phyloP scores from a whole-genome alignment of 352 stramenopile genomes.

The Phytophthora fragariaefolia region DNA sequence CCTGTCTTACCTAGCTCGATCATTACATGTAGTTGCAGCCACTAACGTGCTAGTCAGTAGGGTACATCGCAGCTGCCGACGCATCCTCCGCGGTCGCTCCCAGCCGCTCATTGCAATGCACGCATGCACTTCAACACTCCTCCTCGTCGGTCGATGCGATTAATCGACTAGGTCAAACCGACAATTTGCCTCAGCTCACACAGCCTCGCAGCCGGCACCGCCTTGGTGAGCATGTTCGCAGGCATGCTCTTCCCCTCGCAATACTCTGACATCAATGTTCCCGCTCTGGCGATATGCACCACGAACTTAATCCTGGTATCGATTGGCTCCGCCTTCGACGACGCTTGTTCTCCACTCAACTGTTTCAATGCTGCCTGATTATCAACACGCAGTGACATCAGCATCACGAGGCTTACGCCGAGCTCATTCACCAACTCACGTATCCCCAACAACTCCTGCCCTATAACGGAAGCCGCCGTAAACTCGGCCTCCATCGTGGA shows the following conservation, averaged over 20 bases:
- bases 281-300: neutral
- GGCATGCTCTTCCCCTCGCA: neutral
- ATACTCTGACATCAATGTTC: neutral
- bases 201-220: too few species aligned
- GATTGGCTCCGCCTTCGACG: neutral
- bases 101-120: neutral
- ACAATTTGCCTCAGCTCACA: neutral
- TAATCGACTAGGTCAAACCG: neutral
- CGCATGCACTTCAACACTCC: slow-evolving; percentile 1
- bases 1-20: neutral
- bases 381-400: neutral
- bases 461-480: slow-evolving; percentile 12
- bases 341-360: neutral
- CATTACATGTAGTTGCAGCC: neutral
- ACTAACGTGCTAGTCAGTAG: neutral
- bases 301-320: slow-evolving; percentile 3
- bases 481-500: slow-evolving; percentile 37
- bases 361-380: too few species aligned
- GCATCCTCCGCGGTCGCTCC: neutral
- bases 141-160: slow-evolving; percentile 2
- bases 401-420: neutral
- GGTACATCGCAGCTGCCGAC: neutral
- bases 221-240: neutral
- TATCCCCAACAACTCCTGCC: slow-evolving; percentile 12
- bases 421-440: slow-evolving; percentile 18